These are phyloP conservation scores for Leccinum pachyderme DNA, from an alignment of 1,284 basidiomycete genomes.

Conservation along the genomic window DNA sequence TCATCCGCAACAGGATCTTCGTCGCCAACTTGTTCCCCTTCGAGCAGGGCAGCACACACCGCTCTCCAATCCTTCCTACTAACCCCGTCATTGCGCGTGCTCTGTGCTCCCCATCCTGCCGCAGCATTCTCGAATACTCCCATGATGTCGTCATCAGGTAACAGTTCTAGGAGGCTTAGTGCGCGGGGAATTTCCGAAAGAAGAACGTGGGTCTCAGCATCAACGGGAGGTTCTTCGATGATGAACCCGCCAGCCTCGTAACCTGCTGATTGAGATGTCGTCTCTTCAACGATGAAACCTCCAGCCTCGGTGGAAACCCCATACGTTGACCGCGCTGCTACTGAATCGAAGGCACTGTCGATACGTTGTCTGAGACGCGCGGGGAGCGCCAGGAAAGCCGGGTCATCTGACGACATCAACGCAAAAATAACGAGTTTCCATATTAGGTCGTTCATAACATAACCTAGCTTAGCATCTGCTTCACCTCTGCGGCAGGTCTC, in stretches of 20 bases:
- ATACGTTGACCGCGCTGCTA: constrained; percentile 2
- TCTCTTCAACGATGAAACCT: constrained; percentile 19
- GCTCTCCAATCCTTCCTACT: constrained; percentile 68
- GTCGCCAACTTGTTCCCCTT: constrained; percentile 31
- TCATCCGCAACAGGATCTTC: constrained; percentile 23
- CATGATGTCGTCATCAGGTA: constrained; percentile 67
- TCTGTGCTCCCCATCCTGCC: constrained; percentile 51
- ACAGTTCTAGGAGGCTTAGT: constrained; percentile 59
- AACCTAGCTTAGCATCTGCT: constrained; percentile 36
- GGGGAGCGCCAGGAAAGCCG: constrained; percentile 24
- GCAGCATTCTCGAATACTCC: constrained; percentile 70
- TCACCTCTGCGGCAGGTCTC: constrained; percentile 44
- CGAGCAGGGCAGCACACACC: constrained; percentile 68
- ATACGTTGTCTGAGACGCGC: constrained; percentile 24
- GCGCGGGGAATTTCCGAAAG: constrained; percentile 61
- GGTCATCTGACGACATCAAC: constrained; percentile 26
- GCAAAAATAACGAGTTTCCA: constrained; percentile 1
- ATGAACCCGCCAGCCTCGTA: constrained; percentile 31
- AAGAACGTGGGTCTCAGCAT: constrained; percentile 37
- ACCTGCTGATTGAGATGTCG: constrained; percentile 12
- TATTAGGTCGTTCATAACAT: neutral
- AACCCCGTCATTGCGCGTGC: constrained; percentile 35
- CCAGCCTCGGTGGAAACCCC: constrained; percentile 11
- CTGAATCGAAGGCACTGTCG: constrained; percentile 29
- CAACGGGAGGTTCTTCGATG: constrained; percentile 17